phyloP scores from a whole-genome alignment of 1,284 basidiomycete species.

The Naganishia liquefaciens region DNA sequence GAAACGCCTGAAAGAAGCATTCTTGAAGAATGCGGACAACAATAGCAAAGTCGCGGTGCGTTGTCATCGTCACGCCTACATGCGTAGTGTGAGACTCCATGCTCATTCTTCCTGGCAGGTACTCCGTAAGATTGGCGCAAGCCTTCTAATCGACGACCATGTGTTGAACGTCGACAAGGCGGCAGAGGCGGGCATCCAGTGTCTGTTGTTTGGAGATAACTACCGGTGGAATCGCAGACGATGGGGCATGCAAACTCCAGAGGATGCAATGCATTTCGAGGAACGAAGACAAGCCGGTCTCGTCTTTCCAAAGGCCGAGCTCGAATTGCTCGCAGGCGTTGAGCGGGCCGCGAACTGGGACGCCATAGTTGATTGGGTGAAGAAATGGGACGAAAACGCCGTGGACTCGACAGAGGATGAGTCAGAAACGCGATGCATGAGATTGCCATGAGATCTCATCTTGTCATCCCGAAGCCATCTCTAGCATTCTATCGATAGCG shows the following conservation, averaged over 20 bases:
- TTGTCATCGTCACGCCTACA: not conserved
- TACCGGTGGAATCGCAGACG: constrained; percentile 40
- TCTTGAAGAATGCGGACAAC: constrained; percentile 20
- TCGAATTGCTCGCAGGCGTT: constrained; percentile 33
- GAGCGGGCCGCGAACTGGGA: constrained; percentile 38
- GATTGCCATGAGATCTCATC: not conserved
- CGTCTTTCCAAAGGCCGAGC: constrained; percentile 33
- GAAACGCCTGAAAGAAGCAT: constrained; percentile 14
- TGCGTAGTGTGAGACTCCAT: too few relatives aligned
- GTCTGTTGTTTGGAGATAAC: constrained; percentile 39
- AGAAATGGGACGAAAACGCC: constrained; percentile 39
- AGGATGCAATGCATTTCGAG: constrained; percentile 41
- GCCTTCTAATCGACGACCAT: constrained; percentile 44
- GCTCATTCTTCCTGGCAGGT: constrained; percentile 33
- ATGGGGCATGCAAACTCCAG: constrained; percentile 37
- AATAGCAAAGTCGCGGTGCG: constrained; percentile 27
- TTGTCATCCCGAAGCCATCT: constrained; percentile 34
- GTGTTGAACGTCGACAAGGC: constrained; percentile 42
- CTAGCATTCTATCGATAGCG: constrained; percentile 69
- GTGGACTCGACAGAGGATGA: not conserved
- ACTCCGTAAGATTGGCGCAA: constrained; percentile 42
- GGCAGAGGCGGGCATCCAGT: constrained; percentile 37
- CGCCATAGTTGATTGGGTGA: constrained; percentile 43
- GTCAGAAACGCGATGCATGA: not conserved
- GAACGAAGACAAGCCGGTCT: constrained; percentile 36